Evolutionary conservation across 2,329 filamentous ascomycete genomes (phyloP).

Genomic region (Aspergillus sp.): DNA sequence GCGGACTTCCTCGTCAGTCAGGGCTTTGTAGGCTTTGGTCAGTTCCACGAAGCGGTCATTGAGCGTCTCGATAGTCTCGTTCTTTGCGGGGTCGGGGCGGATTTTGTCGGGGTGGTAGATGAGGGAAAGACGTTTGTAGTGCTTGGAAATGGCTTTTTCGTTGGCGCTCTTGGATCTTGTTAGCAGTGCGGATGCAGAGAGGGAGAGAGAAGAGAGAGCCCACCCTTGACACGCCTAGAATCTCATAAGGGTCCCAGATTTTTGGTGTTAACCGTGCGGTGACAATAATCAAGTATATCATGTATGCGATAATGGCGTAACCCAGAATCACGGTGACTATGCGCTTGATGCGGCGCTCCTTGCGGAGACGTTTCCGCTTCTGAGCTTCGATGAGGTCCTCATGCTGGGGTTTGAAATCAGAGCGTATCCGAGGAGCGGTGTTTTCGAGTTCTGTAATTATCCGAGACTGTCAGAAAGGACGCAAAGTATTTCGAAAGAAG

Average conservation of each 20-base stretch:
- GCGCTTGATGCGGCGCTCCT: constrained; percentile 86
- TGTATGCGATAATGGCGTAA: constrained; percentile 83
- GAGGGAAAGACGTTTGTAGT: constrained; percentile 84
- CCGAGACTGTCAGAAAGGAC: not conserved
- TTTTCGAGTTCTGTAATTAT: constrained; percentile 67
- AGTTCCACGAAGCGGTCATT: constrained; percentile 92
- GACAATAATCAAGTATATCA: constrained; percentile 86
- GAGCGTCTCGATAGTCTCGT: constrained; percentile 82
- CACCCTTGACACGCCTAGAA: constrained; percentile 83
- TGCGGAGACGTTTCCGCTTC: constrained; percentile 84
- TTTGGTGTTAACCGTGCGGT: constrained; percentile 74
- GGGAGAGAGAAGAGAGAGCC: constrained; percentile 29
- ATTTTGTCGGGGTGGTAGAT: constrained; percentile 94
- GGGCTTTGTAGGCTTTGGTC: constrained; percentile 95
- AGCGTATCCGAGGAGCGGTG: constrained; percentile 80
- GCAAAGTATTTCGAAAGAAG: not conserved
- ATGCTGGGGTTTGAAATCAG: constrained; percentile 80
- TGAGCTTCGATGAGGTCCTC: constrained; percentile 80
- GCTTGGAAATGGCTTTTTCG: constrained; percentile 89
- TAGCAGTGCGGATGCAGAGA: not conserved
- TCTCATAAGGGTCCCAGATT: constrained; percentile 96
- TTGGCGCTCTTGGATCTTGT: constrained; percentile 67
- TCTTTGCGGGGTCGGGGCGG: constrained; percentile 79
- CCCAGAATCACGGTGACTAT: constrained; percentile 74
- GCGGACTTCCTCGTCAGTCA: constrained; percentile 95